A percentile compares a stretch with the other conserved stretches of the same genome.
Conservation (phyloP, 148 eudicot species). For the Cornus suecica region DNA sequence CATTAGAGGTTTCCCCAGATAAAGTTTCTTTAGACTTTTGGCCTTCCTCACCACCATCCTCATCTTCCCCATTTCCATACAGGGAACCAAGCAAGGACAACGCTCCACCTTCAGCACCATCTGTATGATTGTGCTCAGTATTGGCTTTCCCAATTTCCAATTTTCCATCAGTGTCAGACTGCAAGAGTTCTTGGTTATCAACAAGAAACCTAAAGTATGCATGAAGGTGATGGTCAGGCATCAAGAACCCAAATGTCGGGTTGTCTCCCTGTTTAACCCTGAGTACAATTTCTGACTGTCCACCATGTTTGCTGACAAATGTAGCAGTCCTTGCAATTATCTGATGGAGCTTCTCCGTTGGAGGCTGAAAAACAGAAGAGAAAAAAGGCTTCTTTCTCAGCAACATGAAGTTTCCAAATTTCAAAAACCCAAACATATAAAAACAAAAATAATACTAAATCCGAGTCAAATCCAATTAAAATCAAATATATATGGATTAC, state of each 20-base stretch:
- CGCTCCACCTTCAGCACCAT: slow-evolving; percentile 49
- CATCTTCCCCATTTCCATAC: slow-evolving; percentile 90
- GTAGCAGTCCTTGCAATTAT: slow-evolving; percentile 94
- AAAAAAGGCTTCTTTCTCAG: slow-evolving; percentile 15
- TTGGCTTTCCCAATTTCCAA: slow-evolving; percentile 33
- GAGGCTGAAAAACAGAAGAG: slow-evolving; percentile 60
- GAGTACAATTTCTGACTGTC: slow-evolving; percentile 92
- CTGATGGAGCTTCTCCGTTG: slow-evolving; percentile 88
- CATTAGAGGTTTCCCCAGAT: slow-evolving; percentile 30
- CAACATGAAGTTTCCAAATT: neutral
- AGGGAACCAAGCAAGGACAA: slow-evolving; percentile 87
- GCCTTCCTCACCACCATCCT: slow-evolving; percentile 47
- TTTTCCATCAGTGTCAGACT: slow-evolving; percentile 47
- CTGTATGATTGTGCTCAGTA: slow-evolving; percentile 23
- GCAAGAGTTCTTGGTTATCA: slow-evolving; percentile 69
- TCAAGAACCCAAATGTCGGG: slow-evolving; percentile 94
- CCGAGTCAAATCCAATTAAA: no score
- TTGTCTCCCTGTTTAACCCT: slow-evolving; percentile 98
- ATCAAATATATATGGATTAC: slow-evolving; percentile 23
- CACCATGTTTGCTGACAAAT: slow-evolving; percentile 86
- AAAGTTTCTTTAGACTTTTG: slow-evolving; percentile 24
- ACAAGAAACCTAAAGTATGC: slow-evolving; percentile 93
- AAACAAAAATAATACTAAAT: slow-evolving; percentile 9
- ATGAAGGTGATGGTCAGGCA: slow-evolving; percentile 93
- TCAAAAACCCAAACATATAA: slow-evolving; percentile 6